Evolutionary conservation across 2,329 filamentous ascomycete genomes (phyloP), one percentile per base, ranked within the genome.

Genomic region (Immersiporthe knoxdaviesiana): DNA sequence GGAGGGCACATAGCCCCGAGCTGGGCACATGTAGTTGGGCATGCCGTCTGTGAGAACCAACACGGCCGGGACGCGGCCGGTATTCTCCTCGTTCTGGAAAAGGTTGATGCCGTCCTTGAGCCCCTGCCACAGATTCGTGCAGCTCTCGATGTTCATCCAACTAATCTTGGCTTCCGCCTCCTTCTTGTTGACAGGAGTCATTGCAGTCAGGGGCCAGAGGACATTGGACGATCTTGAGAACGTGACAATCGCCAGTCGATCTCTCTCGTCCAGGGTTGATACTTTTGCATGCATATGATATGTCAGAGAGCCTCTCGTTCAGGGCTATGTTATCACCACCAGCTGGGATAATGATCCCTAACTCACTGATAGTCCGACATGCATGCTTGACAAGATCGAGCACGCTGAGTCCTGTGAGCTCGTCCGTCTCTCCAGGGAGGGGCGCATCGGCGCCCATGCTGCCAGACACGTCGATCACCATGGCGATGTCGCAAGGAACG

Each of bases 331-430:
- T 18, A 35, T 35, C 4, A 35, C 35, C 35, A 35, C n/a, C 35
- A 35, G 35, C 2, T 7, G 50, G 4, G 5, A 27, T 27, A 11
- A 2, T 30, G n/a, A n/a, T n/a, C n/a, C n/a, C n/a, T n/a, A n/a
- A 8, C 59, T 37, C 39, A 62, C 59, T 24, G 24, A 90, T 88
- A 10, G 87, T 88, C 8, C 81, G 80, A 1, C 86, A 84, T 1
- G 87, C 86, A 72, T 90, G 87, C 73, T 89, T 89, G 56, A 84
- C 84, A 30, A 90, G 80, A 72, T 90, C 88, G 30, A 90, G 75
- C 1, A 89, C 81, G 0, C 83, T 84, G 0, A 89, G 77, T 0
- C 87, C 87, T 1, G 82, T 82, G 27, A 81, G 74, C 71, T 88
- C 85, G 2, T 75, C 70, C 21, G 65, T 74, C 7, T 82, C 79